These are phyloP conservation scores for Diaporthe caulivora DNA, from an alignment of 2,329 filamentous ascomycete species.

Conservation along the genomic window DNA sequence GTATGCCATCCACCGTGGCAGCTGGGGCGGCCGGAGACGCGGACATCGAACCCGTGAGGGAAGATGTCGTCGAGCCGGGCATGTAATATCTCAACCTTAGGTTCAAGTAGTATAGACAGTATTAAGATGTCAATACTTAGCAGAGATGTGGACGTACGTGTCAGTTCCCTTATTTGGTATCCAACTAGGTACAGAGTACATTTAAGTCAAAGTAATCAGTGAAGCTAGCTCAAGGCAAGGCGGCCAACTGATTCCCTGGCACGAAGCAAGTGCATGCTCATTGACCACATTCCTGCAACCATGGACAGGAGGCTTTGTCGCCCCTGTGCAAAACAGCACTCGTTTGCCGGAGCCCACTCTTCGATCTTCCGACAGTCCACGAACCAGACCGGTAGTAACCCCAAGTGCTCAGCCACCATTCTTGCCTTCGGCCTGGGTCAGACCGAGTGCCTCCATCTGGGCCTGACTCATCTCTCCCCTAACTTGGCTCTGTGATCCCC, in stretches of 20 bases:
- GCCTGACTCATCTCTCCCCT: slow-evolving; percentile 15
- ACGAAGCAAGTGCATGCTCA: too few species aligned
- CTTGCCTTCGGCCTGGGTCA: neutral
- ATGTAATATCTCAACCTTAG: neutral
- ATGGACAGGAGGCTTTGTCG: neutral
- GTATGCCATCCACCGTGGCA: neutral
- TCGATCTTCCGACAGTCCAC: fast-evolving
- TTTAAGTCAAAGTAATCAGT: too few species aligned
- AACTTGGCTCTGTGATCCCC: neutral
- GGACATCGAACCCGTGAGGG: neutral
- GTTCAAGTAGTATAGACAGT: neutral
- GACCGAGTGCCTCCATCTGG: neutral
- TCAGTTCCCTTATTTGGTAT: too few species aligned
- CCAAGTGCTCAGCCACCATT: neutral
- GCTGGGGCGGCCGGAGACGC: neutral
- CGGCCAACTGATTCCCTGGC: too few species aligned
- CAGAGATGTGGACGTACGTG: neutral
- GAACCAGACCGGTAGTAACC: fast-evolving
- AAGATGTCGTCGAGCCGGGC: neutral
- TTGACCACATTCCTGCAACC: neutral
- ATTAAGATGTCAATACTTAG: neutral
- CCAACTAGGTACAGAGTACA: neutral
- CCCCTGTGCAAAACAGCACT: neutral
- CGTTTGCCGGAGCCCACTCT: neutral
- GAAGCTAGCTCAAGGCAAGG: neutral